Evolutionary conservation across 202 grass and related monocot genomes (phyloP), one percentile per base, ranked within the genome.

Genomic region (Setaria viridis): DNA sequence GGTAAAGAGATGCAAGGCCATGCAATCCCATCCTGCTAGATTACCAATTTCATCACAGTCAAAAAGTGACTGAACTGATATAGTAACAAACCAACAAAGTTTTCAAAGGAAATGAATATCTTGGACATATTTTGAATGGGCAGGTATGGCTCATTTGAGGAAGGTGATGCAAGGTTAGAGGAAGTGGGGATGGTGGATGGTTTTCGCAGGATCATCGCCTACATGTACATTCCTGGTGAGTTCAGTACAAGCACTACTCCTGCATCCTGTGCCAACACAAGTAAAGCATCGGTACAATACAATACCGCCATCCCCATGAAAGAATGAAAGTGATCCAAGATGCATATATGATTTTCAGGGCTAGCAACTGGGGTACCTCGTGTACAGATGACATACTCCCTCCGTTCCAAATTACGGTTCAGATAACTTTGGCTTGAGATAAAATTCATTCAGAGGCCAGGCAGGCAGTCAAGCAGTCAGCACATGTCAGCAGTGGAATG

Each of bases 141-240:
- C 89, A 95, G 93, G 84, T 89, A 95, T 59, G 96, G 96, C 2
- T 91, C 93, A 8, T 99, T 94, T 32, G 93, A 95, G 77, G 96
- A 85, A 5, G 89, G 91, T 29, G 70, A 88, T 60, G 86, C 90
- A 14, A 93, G 67, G 67, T 9, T 94, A 75, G 90, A 95, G 55
- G 82, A 94, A 74, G 51, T 99, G 72, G 93, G 96, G 77, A 99
- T 95, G 54, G 54, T 20, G 54, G 17, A 56, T 20, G 17, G 54
- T 20, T 54, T 54, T 96, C 33, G 92, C 93, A 54, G 94, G 93
- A 76, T 86, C 94, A 56, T 96, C 97, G 14, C 97, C 97, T 11
- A 85, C 90, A 25, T 25, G 25, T 25, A 57, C 97, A 99, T 85
- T 59, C n/a, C 21, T 30, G 58, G 58, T 62, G 58, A 62, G 58